Evolutionary conservation across 2,329 filamentous ascomycete species (phyloP).

Genomic region (Cryphonectria japonica): DNA sequence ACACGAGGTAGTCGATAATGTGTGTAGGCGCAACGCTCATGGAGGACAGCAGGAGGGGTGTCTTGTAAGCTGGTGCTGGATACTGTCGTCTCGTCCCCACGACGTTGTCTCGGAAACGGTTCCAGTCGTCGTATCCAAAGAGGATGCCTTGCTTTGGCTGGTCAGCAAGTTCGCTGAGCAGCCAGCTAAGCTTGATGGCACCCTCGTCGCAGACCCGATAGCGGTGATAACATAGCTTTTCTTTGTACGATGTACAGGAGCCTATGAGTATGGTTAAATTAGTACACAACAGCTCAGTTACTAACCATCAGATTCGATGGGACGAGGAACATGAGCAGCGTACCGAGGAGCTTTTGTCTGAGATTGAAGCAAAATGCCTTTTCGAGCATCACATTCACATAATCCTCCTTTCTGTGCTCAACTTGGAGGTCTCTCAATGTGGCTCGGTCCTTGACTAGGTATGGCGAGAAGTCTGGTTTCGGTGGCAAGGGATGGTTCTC

Average conservation of each 20-base stretch:
- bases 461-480: constrained; percentile 35
- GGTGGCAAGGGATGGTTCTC: constrained; percentile 58
- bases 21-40: constrained; percentile 41
- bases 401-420: constrained; percentile 27
- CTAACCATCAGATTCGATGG: too few species aligned
- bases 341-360: constrained; percentile 61
- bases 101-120: constrained; percentile 38
- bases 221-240: constrained; percentile 63
- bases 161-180: constrained; percentile 61
- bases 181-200: constrained; percentile 54
- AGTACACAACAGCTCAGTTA: background rate
- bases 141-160: constrained; percentile 58
- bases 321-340: constrained; percentile 10
- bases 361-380: constrained; percentile 62
- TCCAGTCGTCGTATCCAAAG: constrained; percentile 51
- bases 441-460: constrained; percentile 53
- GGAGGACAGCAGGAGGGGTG: background rate
- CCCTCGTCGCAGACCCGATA: constrained; percentile 50
- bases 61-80: constrained; percentile 19
- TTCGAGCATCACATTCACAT: constrained; percentile 52
- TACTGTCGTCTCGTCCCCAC: constrained; percentile 20
- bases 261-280: background rate
- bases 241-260: constrained; percentile 65
- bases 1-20: constrained; percentile 67
- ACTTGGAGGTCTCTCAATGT: constrained; percentile 51